Percentiles rank a stretch among this genome's conserved stretches.
Conservation (phyloP, 2,329 filamentous ascomycete species). For the Reticulascus tulasneorum region DNA sequence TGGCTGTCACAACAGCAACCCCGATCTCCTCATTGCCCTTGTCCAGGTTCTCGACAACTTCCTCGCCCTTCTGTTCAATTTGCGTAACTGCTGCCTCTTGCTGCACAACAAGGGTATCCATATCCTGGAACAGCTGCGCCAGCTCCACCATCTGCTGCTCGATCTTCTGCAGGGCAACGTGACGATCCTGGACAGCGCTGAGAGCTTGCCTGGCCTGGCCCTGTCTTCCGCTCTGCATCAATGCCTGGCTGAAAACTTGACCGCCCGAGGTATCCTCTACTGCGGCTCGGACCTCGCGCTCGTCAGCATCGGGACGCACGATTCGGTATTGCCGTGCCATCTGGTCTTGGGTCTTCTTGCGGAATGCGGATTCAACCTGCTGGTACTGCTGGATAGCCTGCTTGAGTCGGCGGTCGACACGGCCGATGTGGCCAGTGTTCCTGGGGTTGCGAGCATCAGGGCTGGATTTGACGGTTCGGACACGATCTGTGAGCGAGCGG, state of each 20-base stretch:
- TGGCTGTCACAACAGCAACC: slow-evolving; percentile 76
- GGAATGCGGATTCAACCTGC: slow-evolving; percentile 73
- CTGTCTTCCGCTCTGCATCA: slow-evolving; percentile 75
- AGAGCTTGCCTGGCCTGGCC: slow-evolving; percentile 78
- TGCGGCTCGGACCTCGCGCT: slow-evolving; percentile 72
- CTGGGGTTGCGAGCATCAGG: slow-evolving; percentile 68
- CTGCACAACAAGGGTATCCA: slow-evolving; percentile 80
- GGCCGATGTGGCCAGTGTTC: slow-evolving; percentile 77
- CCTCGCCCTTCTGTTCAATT: slow-evolving; percentile 84
- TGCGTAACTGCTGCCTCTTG: slow-evolving; percentile 76
- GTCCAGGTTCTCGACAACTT: slow-evolving; percentile 78
- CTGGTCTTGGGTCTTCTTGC: slow-evolving; percentile 75
- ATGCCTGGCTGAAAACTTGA: slow-evolving; percentile 83
- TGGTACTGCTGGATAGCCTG: slow-evolving; percentile 79
- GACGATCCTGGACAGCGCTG: slow-evolving; percentile 75
- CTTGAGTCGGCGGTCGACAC: slow-evolving; percentile 76
- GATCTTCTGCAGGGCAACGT: slow-evolving; percentile 86
- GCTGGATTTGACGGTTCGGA: slow-evolving; percentile 78
- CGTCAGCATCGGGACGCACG: slow-evolving; percentile 74
- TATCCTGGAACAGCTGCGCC: slow-evolving; percentile 81
- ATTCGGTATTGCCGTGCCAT: slow-evolving; percentile 89
- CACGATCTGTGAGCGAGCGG: slow-evolving; percentile 71
- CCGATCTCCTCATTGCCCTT: slow-evolving; percentile 82
- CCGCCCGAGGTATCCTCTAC: slow-evolving; percentile 68
- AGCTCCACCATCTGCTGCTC: slow-evolving; percentile 86